Base-by-base conservation (phyloP, 495 filamentous ascomycete species). In the Letharia lupina region DNA sequence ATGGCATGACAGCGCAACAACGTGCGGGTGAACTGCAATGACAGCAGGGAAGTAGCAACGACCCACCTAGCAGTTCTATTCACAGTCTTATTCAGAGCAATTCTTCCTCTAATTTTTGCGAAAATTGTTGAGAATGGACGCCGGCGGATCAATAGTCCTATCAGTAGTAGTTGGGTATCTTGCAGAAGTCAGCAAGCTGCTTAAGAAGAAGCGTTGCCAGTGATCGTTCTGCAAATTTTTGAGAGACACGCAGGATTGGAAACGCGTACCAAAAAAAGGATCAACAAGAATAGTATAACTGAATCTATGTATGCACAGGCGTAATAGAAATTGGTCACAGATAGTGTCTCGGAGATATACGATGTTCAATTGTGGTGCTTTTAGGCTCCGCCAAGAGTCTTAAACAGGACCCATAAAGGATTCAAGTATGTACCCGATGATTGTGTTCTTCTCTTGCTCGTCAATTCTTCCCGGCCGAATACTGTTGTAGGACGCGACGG, bases 1-100 rank as follows among this genome's bases (percentile, higher is more conserved):
- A 1, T 39, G 16, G 52, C 23, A 45, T 31, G 13, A 12, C 11
- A 13, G 45, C 23, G n/a, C 23, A 13, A 52, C 9, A 31, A 6
- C n/a, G 11, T 31, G 6, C 15, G 6, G 8, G 7, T 16, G 31
- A 35, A 37, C 13, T 35, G 54, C 1, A 16, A 57, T 37, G 31
- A 56, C 31, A 7, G 31, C 0, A 35, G 47, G 41, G 40, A 28
- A 8, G 56, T 44, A 10, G 42, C n/a, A 58, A 57, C 28, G 31
- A 60, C 63, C 41, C 44, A 65, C 63, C 63, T 65, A 65, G 63
- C 41, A 56, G n/a, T 60, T 65, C 63, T 65, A 60, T 60, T 40
- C 63, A 65, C 63, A 60, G n/a, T 48, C 15, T 65, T 60, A 16
- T 18, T 20, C 15, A 47, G 41, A 35, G 15, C n/a, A 23, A 23